Evolutionary conservation across 2,329 filamentous ascomycete genomes (phyloP).

Genomic region (Trichoderma sp.): DNA sequence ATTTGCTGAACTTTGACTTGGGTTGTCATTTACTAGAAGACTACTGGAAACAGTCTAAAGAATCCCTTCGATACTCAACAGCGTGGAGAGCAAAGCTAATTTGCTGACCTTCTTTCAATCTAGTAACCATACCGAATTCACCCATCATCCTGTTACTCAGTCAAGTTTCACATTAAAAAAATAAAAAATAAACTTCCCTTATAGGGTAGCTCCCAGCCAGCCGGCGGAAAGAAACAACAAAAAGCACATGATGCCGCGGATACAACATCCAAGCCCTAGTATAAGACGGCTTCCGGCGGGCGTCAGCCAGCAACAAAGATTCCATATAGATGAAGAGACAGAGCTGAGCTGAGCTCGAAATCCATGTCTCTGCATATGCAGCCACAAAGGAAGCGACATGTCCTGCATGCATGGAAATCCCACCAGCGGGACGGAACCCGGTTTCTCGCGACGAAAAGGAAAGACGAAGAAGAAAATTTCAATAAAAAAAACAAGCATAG

Average conservation of each 20-base stretch:
- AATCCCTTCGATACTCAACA: background rate
- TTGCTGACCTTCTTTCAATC: background rate
- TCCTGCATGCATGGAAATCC: slow-evolving; percentile 1
- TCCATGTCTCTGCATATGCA: slow-evolving; percentile 5
- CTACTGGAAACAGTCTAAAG: background rate
- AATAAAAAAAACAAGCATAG: background rate
- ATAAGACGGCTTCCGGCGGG: background rate
- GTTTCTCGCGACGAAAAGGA: background rate
- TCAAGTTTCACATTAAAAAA: background rate
- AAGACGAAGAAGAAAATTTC: background rate
- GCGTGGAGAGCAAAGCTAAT: background rate
- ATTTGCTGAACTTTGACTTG: background rate
- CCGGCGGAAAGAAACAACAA: background rate
- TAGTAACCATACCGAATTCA: background rate
- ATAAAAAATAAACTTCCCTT: background rate
- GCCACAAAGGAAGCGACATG: slow-evolving; percentile 3
- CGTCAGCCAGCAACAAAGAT: background rate
- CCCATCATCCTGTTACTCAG: background rate
- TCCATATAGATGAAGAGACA: background rate
- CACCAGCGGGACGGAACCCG: background rate
- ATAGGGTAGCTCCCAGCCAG: background rate
- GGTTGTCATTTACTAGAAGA: background rate
- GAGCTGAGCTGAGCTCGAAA: background rate
- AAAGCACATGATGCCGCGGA: background rate
- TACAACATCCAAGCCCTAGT: background rate